These are phyloP conservation scores for Debaryomycetaceae sp. DNA, from an alignment of 1,139 yeast genomes.

Conservation along the genomic window DNA sequence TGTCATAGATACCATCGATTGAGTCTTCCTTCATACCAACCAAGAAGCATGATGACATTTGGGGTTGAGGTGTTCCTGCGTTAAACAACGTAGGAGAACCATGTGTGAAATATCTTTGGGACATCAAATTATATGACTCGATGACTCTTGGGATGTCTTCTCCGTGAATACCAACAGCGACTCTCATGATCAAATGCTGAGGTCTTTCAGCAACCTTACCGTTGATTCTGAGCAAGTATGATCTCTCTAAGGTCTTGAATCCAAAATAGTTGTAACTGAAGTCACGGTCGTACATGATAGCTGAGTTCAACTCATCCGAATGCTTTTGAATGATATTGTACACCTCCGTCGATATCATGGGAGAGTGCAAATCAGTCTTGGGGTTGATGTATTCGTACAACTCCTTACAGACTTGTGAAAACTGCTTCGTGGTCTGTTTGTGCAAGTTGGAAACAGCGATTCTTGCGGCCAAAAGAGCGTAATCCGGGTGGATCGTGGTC, in stretches of 20 bases:
- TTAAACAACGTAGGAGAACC: slow-evolving; percentile 89
- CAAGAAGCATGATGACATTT: slow-evolving; percentile 60
- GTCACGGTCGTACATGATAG: slow-evolving; percentile 81
- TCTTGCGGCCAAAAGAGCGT: slow-evolving; percentile 92
- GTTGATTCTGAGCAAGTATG: slow-evolving; percentile 66
- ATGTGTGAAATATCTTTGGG: slow-evolving; percentile 78
- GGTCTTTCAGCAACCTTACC: slow-evolving; percentile 87
- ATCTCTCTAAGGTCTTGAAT: slow-evolving; percentile 81
- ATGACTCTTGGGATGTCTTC: slow-evolving; percentile 63
- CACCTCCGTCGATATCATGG: slow-evolving; percentile 76
- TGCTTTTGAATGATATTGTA: slow-evolving; percentile 60
- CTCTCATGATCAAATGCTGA: slow-evolving; percentile 87
- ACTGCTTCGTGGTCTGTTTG: slow-evolving; percentile 88
- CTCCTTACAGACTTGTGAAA: slow-evolving; percentile 70
- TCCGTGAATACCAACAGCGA: slow-evolving; percentile 85
- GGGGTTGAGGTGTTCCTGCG: slow-evolving; percentile 85
- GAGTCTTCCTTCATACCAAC: slow-evolving; percentile 59
- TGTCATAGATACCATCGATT: slow-evolving; percentile 55
- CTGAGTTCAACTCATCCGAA: slow-evolving; percentile 72
- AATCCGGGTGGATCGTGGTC: slow-evolving; percentile 97
- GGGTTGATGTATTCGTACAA: slow-evolving; percentile 74
- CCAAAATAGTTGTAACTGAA: slow-evolving; percentile 82
- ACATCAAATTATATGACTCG: slow-evolving; percentile 83
- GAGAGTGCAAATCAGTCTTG: slow-evolving; percentile 63
- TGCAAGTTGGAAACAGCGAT: slow-evolving; percentile 89